A percentile compares a stretch with the other conserved stretches of the same genome.
Evolutionary conservation across 73 alveolate species (phyloP).

Genomic region (Paramecium bursaria): DNA sequence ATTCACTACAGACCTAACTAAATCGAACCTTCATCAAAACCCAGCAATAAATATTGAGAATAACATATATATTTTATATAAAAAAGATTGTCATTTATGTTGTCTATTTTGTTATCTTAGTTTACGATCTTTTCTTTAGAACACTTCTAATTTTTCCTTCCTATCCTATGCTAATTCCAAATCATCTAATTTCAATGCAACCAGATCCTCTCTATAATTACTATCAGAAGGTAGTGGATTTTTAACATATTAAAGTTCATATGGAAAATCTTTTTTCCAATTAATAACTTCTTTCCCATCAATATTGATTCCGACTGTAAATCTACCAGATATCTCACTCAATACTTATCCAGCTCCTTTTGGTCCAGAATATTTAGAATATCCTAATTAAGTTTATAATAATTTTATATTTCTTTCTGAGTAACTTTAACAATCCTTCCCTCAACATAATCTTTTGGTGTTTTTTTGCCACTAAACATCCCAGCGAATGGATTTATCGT

Average conservation of each 20-base stretch:
- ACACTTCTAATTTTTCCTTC: conserved; percentile 57
- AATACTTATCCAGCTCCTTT: conserved; percentile 32
- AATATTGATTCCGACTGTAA: conserved; percentile 53
- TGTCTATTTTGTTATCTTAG: conserved; percentile 47
- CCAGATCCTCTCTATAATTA: conserved; percentile 56
- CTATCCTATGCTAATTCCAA: conserved; percentile 37
- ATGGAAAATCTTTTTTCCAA: conserved; percentile 61
- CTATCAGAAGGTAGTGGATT: conserved; percentile 71
- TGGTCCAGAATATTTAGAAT: conserved; percentile 45
- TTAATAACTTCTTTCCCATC: conserved; percentile 58
- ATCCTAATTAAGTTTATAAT: conserved; percentile 35
- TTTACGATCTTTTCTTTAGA: conserved; percentile 54
- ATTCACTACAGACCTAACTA: no score
- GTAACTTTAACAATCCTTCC: conserved; percentile 44
- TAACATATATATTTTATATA: no score
- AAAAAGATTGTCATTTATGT: no score
- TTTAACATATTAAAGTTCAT: conserved; percentile 43
- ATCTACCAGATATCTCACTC: conserved; percentile 40
- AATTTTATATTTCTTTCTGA: conserved; percentile 20
- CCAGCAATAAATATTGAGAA: no score
- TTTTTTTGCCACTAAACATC: conserved; percentile 43
- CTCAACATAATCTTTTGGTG: conserved; percentile 60
- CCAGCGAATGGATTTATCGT: conserved; percentile 54
- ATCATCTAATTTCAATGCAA: conserved; percentile 39
- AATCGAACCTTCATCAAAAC: no score